Evolutionary conservation across 345 rosid species (phyloP).

Genomic region (Moringa oleifera): DNA sequence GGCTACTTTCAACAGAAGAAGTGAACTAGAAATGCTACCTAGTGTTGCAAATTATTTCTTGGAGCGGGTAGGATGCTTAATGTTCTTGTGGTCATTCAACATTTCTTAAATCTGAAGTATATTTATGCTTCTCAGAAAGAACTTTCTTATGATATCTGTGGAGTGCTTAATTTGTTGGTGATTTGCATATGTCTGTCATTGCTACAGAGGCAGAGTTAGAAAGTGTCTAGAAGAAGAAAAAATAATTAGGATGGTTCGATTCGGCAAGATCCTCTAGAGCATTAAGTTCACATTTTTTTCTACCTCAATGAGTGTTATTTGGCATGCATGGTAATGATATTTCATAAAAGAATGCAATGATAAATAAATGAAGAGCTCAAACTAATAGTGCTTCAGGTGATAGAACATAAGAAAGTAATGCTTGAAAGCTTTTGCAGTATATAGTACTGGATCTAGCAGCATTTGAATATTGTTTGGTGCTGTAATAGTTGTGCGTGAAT

Average conservation of each 20-base stretch:
- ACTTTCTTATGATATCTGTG: background rate
- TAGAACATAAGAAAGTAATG: background rate
- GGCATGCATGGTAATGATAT: background rate
- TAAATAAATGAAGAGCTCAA: no score
- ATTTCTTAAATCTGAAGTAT: background rate
- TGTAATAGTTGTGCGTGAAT: no score
- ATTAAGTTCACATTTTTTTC: no score
- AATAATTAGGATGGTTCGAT: no score
- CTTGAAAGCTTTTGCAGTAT: background rate
- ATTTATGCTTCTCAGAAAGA: background rate
- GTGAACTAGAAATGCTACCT: slow-evolving; percentile 76
- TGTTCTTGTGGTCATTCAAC: slow-evolving; percentile 3
- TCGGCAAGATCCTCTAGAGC: background rate
- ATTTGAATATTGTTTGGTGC: no score
- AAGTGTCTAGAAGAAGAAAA: no score
- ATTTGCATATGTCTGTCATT: background rate
- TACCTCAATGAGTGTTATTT: background rate
- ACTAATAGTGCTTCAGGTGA: background rate
- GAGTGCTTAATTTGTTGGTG: background rate
- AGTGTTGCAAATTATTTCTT: slow-evolving; percentile 81
- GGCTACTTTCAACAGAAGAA: slow-evolving; percentile 72
- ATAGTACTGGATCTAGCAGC: background rate
- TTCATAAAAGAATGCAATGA: background rate
- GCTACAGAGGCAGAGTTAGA: background rate
- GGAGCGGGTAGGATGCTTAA: slow-evolving; percentile 62